Base-by-base conservation (phyloP, 129 eudicot species). In the Escallonia herrerae region DNA sequence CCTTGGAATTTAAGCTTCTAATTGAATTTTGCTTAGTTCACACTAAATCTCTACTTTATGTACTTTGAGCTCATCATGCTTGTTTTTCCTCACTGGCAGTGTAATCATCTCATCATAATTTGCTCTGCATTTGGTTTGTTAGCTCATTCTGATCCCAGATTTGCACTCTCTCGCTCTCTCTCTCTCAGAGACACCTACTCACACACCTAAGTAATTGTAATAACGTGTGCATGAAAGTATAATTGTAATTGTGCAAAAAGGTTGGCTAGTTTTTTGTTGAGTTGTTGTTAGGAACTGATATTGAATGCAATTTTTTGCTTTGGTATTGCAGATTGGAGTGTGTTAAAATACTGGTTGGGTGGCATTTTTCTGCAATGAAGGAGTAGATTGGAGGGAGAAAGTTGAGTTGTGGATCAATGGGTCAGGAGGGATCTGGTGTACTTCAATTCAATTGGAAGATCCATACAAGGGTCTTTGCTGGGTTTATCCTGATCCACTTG, bases 331-430 rank as follows among this genome's bases (percentile, higher is more conserved):
- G 78, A 72, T 66, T 71, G 68, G 64, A 54, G 57, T 48, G 64
- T 60, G 68, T 45, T 65, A 51, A 43, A 60, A 63, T 74, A 55
- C 64, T 70, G 80, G 76, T 43, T 69, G 78, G 70, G 87, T 76
- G 56, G 73, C 56, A 56, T 67, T 38, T 54, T 37, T 49, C 60
- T 65, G 11, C 51, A 49, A 8, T 41, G 77, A 75, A 70, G 43
- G 64, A 74, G 64, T 81, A 56, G 75, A 74, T 59, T 81, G 74
- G 74, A 65, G 69, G 55, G 64, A 58, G 43, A 74, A 53, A 67
- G 60, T 65, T 46, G 56, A 13, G 43, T 74, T 54, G 46, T 55
- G 69, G 80, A 77, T 64, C 84, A 75, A 85, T 88, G 98, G 95
- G 71, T 74, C 79, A 76, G 74, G 68, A 52, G 72, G 74, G 86